Conservation (phyloP, 2,329 filamentous ascomycete species). For the Hypoxylon sp. region DNA sequence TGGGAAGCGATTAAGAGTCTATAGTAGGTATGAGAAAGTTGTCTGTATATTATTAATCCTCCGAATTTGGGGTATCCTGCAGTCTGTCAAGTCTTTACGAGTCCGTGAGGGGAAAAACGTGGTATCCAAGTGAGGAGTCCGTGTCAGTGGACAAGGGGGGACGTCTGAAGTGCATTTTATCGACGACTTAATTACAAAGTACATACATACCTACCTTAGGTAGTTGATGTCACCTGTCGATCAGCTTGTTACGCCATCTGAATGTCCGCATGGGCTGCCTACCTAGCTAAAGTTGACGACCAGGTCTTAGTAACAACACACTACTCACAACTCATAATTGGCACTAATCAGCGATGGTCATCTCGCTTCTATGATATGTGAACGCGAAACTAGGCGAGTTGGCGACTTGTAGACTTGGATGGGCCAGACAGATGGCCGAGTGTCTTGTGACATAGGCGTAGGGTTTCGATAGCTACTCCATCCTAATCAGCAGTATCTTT, state of each 20-base stretch:
- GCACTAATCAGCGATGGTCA: slow-evolving; percentile 3
- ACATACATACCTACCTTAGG: no score
- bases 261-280: slow-evolving; percentile 19
- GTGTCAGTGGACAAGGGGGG: slow-evolving; percentile 29
- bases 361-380: slow-evolving; percentile 24
- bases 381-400: slow-evolving; percentile 12
- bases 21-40: slow-evolving; percentile 25
- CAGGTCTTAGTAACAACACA: slow-evolving; percentile 16
- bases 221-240: slow-evolving; percentile 39
- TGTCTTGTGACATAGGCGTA: slow-evolving; percentile 9
- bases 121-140: slow-evolving; percentile 40
- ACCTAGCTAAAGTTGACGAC: slow-evolving; percentile 26
- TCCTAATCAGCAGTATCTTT: not conserved
- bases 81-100: slow-evolving; percentile 29
- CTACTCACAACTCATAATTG: slow-evolving; percentile 7
- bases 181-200: slow-evolving; percentile 19
- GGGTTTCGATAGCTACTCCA: slow-evolving; percentile 6
- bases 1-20: slow-evolving; percentile 8
- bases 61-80: slow-evolving; percentile 44
- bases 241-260: slow-evolving; percentile 26
- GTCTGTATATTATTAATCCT: slow-evolving; percentile 37
- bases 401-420: slow-evolving; percentile 8
- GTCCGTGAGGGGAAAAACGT: slow-evolving; percentile 43
- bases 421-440: slow-evolving; percentile 5
- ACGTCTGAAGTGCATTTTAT: slow-evolving; percentile 23